Percentiles rank a stretch among this genome's conserved stretches.
Conservation (phyloP, 2,329 filamentous ascomycete genomes). For the Ceratocystis alfenasii region DNA sequence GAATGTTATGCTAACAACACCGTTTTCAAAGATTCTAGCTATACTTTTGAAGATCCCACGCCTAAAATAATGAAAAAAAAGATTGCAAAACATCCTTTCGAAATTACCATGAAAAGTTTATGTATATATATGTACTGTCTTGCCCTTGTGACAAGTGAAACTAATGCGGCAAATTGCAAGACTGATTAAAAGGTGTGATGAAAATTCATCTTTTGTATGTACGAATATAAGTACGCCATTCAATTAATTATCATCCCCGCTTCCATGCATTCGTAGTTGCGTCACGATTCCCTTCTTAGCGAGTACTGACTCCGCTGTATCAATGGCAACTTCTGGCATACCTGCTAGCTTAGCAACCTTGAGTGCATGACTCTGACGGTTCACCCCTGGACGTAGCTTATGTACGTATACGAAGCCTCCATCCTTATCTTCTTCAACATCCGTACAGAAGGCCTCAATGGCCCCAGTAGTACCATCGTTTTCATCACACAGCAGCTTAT, state of each 20-base stretch:
- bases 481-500: conserved; percentile 21
- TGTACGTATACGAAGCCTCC: conserved; percentile 79
- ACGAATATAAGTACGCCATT: neutral
- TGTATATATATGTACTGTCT: neutral
- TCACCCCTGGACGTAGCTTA: conserved; percentile 67
- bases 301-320: conserved; percentile 51
- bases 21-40: conserved; percentile 15
- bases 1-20: conserved; percentile 16
- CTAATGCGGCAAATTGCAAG: too few species aligned
- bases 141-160: neutral
- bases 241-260: neutral
- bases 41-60: conserved; percentile 8
- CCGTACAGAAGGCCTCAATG: conserved; percentile 75
- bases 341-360: conserved; percentile 89
- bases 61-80: conserved; percentile 24
- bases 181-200: too few species aligned
- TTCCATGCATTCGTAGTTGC: neutral
- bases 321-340: conserved; percentile 59
- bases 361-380: conserved; percentile 76
- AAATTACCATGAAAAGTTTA: neutral
- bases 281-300: conserved; percentile 3
- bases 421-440: conserved; percentile 61
- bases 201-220: neutral
- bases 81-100: conserved; percentile 25
- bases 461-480: neutral